Percentiles rank a stretch among this genome's conserved stretches.
phyloP scores from a whole-genome alignment of 768 basidiomycete genomes.

The Trametes gibbosa region DNA sequence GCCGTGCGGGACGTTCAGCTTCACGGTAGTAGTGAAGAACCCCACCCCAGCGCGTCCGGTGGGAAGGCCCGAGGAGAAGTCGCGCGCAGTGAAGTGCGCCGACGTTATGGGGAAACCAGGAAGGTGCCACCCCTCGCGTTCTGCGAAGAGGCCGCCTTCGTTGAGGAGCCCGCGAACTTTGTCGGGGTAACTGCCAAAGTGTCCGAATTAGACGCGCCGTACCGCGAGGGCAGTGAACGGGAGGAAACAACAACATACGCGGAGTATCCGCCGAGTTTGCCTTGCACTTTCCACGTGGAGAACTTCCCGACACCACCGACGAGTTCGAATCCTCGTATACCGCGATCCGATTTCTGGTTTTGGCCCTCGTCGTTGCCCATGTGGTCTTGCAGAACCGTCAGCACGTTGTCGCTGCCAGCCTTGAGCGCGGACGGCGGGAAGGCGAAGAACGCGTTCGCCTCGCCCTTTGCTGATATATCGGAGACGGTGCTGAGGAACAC shows the following conservation, averaged over 20 bases:
- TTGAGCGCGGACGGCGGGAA: constrained; percentile 51
- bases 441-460: constrained; percentile 62
- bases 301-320: constrained; percentile 45
- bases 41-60: constrained; percentile 62
- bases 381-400: constrained; percentile 44
- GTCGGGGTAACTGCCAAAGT: constrained; percentile 61
- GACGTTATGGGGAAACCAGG: constrained; percentile 47
- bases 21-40: constrained; percentile 76
- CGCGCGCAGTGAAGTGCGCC: constrained; percentile 54
- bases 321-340: constrained; percentile 72
- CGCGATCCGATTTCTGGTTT: constrained; percentile 68
- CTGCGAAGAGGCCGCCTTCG: constrained; percentile 44
- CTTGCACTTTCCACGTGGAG: constrained; percentile 43
- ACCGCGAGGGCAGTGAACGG: neutral
- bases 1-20: constrained; percentile 53
- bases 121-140: constrained; percentile 46
- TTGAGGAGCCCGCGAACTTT: constrained; percentile 47
- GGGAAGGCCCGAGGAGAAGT: constrained; percentile 59
- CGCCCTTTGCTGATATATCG: constrained; percentile 45
- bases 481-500: constrained; percentile 67
- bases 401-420: constrained; percentile 58
- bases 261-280: constrained; percentile 43
- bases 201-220: neutral
- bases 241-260: constrained; percentile 23
- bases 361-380: constrained; percentile 70